Evolutionary conservation across 1,284 basidiomycete genomes (phyloP), one percentile per base, ranked within the genome.

Genomic region (Trichosporon sp.): DNA sequence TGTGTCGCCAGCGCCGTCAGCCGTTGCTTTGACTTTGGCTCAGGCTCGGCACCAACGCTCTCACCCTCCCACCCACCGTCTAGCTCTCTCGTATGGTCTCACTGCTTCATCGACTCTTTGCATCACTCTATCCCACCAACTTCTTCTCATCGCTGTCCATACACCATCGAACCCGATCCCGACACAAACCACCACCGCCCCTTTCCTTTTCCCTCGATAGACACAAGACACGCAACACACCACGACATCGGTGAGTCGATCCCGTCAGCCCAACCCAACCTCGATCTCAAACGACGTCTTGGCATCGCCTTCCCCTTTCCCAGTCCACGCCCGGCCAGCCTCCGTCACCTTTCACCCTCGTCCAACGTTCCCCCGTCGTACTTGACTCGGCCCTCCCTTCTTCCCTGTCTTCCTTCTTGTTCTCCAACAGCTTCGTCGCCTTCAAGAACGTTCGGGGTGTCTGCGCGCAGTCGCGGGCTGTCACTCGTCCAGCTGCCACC

Each of bases 21-120:
- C 51, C 51, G 51, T 54, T 54, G 19, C 51, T 54, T 54, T 54
- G 51, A 21, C 51, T 54, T 54, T 54, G 51, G 51, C 51, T 26
- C 51, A 26, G 51, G 19, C 51, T 54, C 51, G 51, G 51, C 51
- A 54, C 19, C 51, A 26, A 19, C 21, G 51, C 51, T 54, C 51
- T 54, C 51, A 54, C 51, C 51, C 51, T 54, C 51, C 51, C 51
- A 54, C 51, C 51, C 19, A 5, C 19, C 8, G 51, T 26, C 21
- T 54, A 8, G 19, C 19, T 21, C 19, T 26, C 19, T 8, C 51
- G 48, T 38, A 10, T 12, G 12, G 38, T 40, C 38, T 40, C 38
- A 40, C 38, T 12, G 38, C 38, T 40, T 40, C 38, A 11, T 6
- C 19, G 7, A 54, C 19, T 54, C 51, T 54, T 54, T 54, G 51